Evolutionary conservation across 2,329 filamentous ascomycete species (phyloP).

Genomic region (Cladosporium austrohemisphaericum): DNA sequence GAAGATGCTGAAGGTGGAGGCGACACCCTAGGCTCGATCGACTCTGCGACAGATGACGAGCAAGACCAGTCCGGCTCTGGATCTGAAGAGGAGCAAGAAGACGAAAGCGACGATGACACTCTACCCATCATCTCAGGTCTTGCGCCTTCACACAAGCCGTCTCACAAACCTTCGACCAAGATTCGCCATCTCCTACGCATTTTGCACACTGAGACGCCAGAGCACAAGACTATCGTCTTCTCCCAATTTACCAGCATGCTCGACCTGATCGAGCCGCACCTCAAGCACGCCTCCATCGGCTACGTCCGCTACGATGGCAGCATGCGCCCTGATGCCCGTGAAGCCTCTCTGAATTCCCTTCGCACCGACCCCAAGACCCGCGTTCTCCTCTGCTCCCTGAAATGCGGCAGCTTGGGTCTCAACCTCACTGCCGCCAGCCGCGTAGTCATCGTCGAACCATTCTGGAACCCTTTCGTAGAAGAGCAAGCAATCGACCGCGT

Average conservation of each 20-base stretch:
- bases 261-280: slow-evolving; percentile 89
- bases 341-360: slow-evolving; percentile 75
- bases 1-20: slow-evolving; percentile 85
- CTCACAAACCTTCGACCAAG: slow-evolving; percentile 75
- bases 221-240: slow-evolving; percentile 98
- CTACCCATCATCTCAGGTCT: slow-evolving; percentile 26
- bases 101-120: slow-evolving; percentile 35
- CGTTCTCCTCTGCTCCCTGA: slow-evolving; percentile 86
- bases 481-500: slow-evolving; percentile 98
- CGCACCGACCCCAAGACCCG: slow-evolving; percentile 71
- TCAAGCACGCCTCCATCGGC: slow-evolving; percentile 67
- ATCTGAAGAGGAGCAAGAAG: slow-evolving; percentile 38
- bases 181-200: slow-evolving; percentile 81
- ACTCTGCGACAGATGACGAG: slow-evolving; percentile 57
- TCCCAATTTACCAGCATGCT: slow-evolving; percentile 99
- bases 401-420: slow-evolving; percentile 86
- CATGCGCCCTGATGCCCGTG: slow-evolving; percentile 90
- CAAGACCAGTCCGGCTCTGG: slow-evolving; percentile 44
- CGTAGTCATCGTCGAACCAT: slow-evolving; percentile 93
- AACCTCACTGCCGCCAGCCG: slow-evolving; percentile 92
- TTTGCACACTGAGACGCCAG: slow-evolving; percentile 68
- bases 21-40: slow-evolving; percentile 69
- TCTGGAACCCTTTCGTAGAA: slow-evolving; percentile 98
- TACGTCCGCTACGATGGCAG: slow-evolving; percentile 90
- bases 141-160: slow-evolving; percentile 22